Conservation (phyloP, 2,329 filamentous ascomycete species). For the Phialemonium atrogriseum region DNA sequence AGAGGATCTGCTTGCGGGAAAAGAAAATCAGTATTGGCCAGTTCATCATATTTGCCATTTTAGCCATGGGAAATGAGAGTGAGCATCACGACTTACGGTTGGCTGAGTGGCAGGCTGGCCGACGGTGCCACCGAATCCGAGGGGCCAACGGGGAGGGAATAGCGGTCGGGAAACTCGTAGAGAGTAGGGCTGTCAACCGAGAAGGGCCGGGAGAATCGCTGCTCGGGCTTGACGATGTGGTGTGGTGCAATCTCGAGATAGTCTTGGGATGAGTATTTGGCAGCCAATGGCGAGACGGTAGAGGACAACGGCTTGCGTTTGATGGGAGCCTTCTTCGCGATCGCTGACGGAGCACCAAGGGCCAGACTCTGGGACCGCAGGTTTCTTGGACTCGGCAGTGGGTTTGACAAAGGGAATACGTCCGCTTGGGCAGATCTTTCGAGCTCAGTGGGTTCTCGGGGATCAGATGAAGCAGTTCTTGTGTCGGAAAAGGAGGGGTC, state of each 20-base stretch:
- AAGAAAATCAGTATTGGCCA: constrained; percentile 4
- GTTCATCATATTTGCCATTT: constrained; percentile 11
- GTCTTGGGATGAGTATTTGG: constrained; percentile 36
- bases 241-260: constrained; percentile 25
- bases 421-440: constrained; percentile 17
- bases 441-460: constrained; percentile 3
- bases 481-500: constrained; percentile 2
- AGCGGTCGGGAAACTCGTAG: constrained; percentile 43
- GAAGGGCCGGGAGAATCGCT: constrained; percentile 44
- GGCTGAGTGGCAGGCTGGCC: constrained; percentile 13
- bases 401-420: constrained; percentile 9
- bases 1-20: constrained; percentile 12
- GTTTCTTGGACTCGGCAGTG: constrained; percentile 18
- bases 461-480: constrained; percentile 1
- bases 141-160: constrained; percentile 6
- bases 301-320: constrained; percentile 54
- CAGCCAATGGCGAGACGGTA: constrained; percentile 42
- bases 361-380: constrained; percentile 22
- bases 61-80: constrained; percentile 10
- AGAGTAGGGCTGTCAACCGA: constrained; percentile 54
- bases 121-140: constrained; percentile 10
- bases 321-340: constrained; percentile 29
- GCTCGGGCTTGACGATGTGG: constrained; percentile 38
- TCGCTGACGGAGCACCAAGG: constrained; percentile 16
- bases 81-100: constrained; percentile 14